Evolutionary conservation across 1,284 basidiomycete genomes (phyloP).

Genomic region (Rhodotorula sp.): DNA sequence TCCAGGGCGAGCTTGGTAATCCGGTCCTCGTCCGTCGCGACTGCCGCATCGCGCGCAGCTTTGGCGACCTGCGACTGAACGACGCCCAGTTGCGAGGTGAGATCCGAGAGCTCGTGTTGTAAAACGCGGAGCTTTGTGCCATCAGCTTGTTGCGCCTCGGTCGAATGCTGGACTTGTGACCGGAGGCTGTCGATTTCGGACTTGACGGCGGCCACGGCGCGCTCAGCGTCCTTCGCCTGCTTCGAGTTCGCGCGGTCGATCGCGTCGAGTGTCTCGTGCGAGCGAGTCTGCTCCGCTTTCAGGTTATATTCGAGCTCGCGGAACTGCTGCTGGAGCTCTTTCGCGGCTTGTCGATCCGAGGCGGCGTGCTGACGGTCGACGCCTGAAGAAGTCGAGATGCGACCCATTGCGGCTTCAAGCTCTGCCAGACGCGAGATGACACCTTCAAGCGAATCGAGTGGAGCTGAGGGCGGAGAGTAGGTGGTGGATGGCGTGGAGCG

Average conservation of each 20-base stretch:
- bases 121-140: conserved; percentile 17
- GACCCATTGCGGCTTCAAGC: conserved; percentile 48
- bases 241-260: conserved; percentile 3
- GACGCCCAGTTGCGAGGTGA: conserved; percentile 41
- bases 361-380: conserved; percentile 43
- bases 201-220: conserved; percentile 25
- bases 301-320: conserved; percentile 45
- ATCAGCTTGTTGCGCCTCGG: conserved; percentile 20
- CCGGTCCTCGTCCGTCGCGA: conserved; percentile 46
- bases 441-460: conserved; percentile 67
- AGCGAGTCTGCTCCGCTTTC: conserved; percentile 22
- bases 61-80: conserved; percentile 63
- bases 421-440: conserved; percentile 61
- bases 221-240: conserved; percentile 15
- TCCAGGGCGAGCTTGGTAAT: conserved; percentile 43
- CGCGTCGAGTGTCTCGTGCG: conserved; percentile 8
- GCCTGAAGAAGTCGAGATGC: conserved; percentile 51
- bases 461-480: conserved; percentile 55
- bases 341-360: conserved; percentile 30
- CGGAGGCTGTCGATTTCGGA: conserved; percentile 60
- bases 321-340: conserved; percentile 45
- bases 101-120: conserved; percentile 17
- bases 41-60: conserved; percentile 61
- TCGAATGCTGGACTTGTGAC: conserved; percentile 50
- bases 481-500: conserved; percentile 41